phyloP scores from a whole-genome alignment of 371 early-diverging fungal genomes.

The Mucor saturninus region DNA sequence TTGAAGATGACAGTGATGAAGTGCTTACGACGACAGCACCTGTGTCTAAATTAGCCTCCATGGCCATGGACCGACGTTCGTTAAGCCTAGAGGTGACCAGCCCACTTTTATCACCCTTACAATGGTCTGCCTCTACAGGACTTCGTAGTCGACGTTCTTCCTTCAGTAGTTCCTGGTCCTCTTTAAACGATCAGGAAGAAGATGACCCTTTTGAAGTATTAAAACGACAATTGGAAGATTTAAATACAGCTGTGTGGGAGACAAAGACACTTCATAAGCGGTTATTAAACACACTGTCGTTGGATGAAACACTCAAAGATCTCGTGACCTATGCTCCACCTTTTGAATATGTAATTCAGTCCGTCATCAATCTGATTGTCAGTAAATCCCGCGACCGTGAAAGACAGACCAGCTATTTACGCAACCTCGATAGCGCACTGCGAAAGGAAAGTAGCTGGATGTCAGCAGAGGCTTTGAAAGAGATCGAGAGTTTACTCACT shows the following conservation, averaged over 20 bases:
- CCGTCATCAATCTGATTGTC: slow-evolving; percentile 49
- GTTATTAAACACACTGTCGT: slow-evolving; percentile 43
- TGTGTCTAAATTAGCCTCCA: slow-evolving; percentile 37
- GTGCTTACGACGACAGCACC: slow-evolving; percentile 2
- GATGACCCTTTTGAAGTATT: slow-evolving; percentile 57
- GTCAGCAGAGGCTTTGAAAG: slow-evolving; percentile 41
- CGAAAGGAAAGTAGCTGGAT: slow-evolving; percentile 48
- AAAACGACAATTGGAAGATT: slow-evolving; percentile 53
- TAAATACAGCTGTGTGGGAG: slow-evolving; percentile 54
- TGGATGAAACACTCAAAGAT: slow-evolving; percentile 45
- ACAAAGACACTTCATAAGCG: slow-evolving; percentile 58
- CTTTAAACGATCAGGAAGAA: slow-evolving; percentile 44
- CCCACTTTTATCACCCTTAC: slow-evolving; percentile 31
- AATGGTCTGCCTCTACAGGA: slow-evolving; percentile 45
- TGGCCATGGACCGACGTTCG: slow-evolving; percentile 39
- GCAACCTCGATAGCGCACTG: slow-evolving; percentile 41
- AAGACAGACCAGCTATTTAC: slow-evolving; percentile 46
- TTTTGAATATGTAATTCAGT: slow-evolving; percentile 50
- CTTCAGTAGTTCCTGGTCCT: slow-evolving; percentile 48
- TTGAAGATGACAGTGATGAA: slow-evolving; percentile 15
- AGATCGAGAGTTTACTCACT: slow-evolving; percentile 39
- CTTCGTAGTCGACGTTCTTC: slow-evolving; percentile 48
- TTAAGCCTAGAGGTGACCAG: slow-evolving; percentile 23
- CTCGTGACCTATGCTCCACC: slow-evolving; percentile 48
- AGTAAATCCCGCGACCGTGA: slow-evolving; percentile 53